Evolutionary conservation across 2,329 filamentous ascomycete species (phyloP), one percentile per base, ranked within the genome.

Genomic region (Fusarium sulawesiense): DNA sequence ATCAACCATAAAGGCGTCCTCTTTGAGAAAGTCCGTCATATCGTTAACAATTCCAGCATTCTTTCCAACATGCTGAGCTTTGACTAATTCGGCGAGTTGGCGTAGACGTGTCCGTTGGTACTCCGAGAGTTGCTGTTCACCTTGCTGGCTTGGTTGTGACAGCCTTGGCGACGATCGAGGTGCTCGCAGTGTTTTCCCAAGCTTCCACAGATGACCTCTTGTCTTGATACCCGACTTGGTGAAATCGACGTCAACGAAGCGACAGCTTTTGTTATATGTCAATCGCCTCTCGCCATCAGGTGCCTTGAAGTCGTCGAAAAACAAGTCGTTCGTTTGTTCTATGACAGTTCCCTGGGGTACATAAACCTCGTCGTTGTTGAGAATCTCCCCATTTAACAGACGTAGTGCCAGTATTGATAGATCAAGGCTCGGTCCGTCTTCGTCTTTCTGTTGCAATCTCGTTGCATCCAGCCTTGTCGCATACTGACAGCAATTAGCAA

Each of bases 401-500:
- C 70, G 77, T 13, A 79, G 56, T 10, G 71, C 72, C 8, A 79
- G 45, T 27, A 78, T 61, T 0, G 78, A 75, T 1, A 79, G 50
- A 13, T 71, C 75, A 10, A 76, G 58, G 21, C 74, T 77, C 2
- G 53, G 49, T 4, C 42, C 29, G 3, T 56, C 55, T 1, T 27
- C 4, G 0, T 6, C 21, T 2, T 23, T 30, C n/a, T 42, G n/a
- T 2, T 61, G 63, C 1, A 80, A 68, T 3, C 47, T 34, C 23
- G 42, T 29, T 6, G 13, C 55, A 29, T 79, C 59, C 6, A 80
- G 54, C 6, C 77, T 64, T 1, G 71, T 60, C 2, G 69, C 56
- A 32, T 79, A 79, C n/a, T 76, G 68, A 20, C 78, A 79, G 50
- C 76, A 79, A 30, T 80, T 80, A 14, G 77, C 77, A 14, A 76